phyloP scores from a whole-genome alignment of 441 rosid species.

The Adansonia rubrostipa region DNA sequence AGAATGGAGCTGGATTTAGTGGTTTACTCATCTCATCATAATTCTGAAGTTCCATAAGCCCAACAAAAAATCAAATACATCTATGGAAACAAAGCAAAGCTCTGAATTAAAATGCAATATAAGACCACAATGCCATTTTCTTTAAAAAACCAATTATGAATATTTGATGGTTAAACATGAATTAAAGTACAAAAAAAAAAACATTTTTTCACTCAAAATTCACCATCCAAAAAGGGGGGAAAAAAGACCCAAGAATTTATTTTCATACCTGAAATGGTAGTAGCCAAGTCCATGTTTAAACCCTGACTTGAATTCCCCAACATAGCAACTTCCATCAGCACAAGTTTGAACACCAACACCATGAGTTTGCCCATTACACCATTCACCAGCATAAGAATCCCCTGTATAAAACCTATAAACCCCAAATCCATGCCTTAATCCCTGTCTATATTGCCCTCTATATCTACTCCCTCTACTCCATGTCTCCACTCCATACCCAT shows the following conservation, averaged over 20 bases:
- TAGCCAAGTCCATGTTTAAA: slow-evolving; percentile 87
- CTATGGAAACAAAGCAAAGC: background rate
- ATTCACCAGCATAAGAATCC: slow-evolving; percentile 82
- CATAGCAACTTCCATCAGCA: slow-evolving; percentile 75
- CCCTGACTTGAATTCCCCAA: slow-evolving; percentile 76
- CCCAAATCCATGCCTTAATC: slow-evolving; percentile 78
- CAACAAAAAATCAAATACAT: background rate
- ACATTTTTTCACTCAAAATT: background rate
- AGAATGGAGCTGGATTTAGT: background rate
- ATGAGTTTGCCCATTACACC: slow-evolving; percentile 90
- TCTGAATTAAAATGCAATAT: background rate
- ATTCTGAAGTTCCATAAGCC: background rate
- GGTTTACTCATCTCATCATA: background rate
- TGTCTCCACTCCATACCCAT: slow-evolving; percentile 85
- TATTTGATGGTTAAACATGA: background rate
- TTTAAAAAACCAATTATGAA: background rate
- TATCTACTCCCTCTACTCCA: slow-evolving; percentile 94
- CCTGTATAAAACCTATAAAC: slow-evolving; percentile 81
- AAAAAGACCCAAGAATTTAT: slow-evolving; percentile 1
- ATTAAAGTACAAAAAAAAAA: background rate
- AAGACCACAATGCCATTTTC: background rate
- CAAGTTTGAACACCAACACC: slow-evolving; percentile 85
- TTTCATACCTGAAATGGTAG: slow-evolving; percentile 76
- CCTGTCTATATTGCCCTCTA: slow-evolving; percentile 79
- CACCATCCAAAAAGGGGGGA: background rate